These are phyloP conservation scores for Suhomyces canberraensis DNA, from an alignment of 805 yeast genomes.

Conservation along the genomic window DNA sequence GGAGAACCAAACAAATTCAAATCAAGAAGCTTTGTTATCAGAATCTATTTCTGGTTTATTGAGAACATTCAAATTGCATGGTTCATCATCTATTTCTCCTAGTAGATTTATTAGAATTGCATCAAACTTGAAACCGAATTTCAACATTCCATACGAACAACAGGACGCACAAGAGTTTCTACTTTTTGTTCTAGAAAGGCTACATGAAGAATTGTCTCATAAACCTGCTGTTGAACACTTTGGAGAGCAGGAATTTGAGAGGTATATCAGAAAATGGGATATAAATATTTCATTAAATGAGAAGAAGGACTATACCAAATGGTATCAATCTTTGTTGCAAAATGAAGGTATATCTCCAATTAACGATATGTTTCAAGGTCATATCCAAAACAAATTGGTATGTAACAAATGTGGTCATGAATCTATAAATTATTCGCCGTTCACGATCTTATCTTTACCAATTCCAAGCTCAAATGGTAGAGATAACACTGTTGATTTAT, in stretches of 20 bases:
- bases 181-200: constrained; percentile 58
- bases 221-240: constrained; percentile 16
- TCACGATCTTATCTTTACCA: constrained; percentile 60
- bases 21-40: constrained; percentile 27
- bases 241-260: constrained; percentile 20
- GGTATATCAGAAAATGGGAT: constrained; percentile 29
- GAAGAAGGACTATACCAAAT: constrained; percentile 52
- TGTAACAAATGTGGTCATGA: constrained; percentile 65
- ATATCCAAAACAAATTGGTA: constrained; percentile 58
- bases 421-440: constrained; percentile 58
- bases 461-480: constrained; percentile 43
- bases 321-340: constrained; percentile 53
- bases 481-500: constrained; percentile 38
- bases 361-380: constrained; percentile 68
- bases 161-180: constrained; percentile 81
- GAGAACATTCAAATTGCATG: constrained; percentile 54
- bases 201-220: constrained; percentile 60
- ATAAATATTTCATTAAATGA: constrained; percentile 30
- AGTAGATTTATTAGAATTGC: constrained; percentile 56
- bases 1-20: constrained; percentile 10
- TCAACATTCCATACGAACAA: constrained; percentile 68
- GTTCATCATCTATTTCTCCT: constrained; percentile 63
- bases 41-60: constrained; percentile 54
- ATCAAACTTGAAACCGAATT: constrained; percentile 57
- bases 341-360: constrained; percentile 67